Conservation (phyloP, 768 basidiomycete species). For the Lactifluus hygrophoroides region DNA sequence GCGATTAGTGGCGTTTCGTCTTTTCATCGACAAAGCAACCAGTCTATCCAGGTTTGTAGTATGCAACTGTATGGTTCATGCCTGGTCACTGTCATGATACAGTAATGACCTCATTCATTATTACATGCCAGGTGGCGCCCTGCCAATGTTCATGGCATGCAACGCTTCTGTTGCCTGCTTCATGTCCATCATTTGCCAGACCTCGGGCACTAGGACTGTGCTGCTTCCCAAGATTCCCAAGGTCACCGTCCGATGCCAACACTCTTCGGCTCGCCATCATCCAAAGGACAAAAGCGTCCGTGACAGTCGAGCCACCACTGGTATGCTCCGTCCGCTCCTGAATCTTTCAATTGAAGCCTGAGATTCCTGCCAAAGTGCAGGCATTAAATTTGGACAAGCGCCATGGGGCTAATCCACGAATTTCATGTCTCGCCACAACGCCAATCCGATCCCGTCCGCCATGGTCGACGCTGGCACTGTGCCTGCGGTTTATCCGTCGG, state of each 20-base stretch:
- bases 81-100: background rate
- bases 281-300: background rate
- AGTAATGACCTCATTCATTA: background rate
- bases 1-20: constrained; percentile 6
- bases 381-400: background rate
- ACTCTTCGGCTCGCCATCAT: background rate
- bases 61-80: background rate
- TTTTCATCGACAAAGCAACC: background rate
- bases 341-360: too few relatives aligned
- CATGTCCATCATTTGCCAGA: background rate
- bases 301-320: background rate
- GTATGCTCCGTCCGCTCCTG: too few relatives aligned
- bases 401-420: background rate
- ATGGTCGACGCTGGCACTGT: too few relatives aligned
- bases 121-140: background rate
- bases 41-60: background rate
- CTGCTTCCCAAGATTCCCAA: background rate
- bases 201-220: background rate
- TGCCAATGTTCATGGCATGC: background rate
- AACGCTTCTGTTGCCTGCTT: background rate
- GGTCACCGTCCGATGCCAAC: background rate
- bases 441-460: too few relatives aligned
- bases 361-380: background rate
- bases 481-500: background rate
- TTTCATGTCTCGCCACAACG: background rate